A percentile compares a stretch with the other conserved stretches of the same genome.
Conservation (phyloP, 331 rosid genomes). For the Quercus phellos region DNA sequence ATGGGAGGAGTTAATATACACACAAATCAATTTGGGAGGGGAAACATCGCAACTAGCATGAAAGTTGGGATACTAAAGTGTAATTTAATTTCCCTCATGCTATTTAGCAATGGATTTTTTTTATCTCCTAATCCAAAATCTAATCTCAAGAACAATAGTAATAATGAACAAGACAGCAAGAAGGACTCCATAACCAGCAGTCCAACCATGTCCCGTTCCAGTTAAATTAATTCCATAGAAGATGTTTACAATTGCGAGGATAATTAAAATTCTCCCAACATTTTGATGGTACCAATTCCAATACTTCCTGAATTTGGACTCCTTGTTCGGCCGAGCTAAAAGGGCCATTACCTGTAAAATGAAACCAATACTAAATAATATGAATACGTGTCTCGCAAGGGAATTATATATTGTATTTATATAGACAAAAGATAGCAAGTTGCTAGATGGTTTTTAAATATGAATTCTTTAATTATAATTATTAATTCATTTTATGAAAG, state of each 20-base stretch:
- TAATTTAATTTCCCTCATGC: neutral
- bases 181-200: conserved; percentile 50
- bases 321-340: conserved; percentile 52
- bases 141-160: conserved; percentile 44
- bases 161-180: conserved; percentile 40
- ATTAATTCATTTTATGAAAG: too few species aligned
- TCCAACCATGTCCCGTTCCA: conserved; percentile 49
- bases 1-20: too few species aligned
- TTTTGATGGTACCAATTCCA: conserved; percentile 74
- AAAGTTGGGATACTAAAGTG: neutral
- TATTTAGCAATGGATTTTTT: neutral
- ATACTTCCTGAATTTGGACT: conserved; percentile 49
- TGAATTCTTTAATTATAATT: too few species aligned
- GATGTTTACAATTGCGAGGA: conserved; percentile 56
- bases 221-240: conserved; percentile 74
- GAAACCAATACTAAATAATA: neutral
- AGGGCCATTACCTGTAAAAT: conserved; percentile 52
- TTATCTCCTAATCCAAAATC: conserved; percentile 34
- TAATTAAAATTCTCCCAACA: conserved; percentile 52
- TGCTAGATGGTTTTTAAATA: too few species aligned
- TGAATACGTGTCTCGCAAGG: too few species aligned
- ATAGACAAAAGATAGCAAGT: too few species aligned
- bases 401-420: too few species aligned
- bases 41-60: neutral
- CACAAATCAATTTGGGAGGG: neutral